Percentiles rank a stretch among this genome's conserved stretches.
Conservation (phyloP, 129 eudicot genomes). For the Lactuca sativa region DNA sequence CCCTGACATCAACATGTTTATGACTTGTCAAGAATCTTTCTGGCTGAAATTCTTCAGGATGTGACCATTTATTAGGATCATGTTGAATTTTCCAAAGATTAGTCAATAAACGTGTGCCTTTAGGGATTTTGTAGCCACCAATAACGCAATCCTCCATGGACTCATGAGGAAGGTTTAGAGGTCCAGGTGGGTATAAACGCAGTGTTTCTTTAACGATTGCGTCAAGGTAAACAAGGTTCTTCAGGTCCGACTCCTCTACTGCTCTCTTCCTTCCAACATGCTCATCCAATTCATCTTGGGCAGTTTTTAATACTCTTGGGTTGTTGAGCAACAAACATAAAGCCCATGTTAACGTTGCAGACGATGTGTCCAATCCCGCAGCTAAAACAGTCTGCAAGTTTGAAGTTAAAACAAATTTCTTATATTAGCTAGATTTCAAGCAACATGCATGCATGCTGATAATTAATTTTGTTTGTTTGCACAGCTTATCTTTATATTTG, state of each 20-base stretch:
- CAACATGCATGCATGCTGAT: neutral
- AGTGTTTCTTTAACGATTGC: slow-evolving; percentile 35
- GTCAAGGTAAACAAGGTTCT: slow-evolving; percentile 34
- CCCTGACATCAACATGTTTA: slow-evolving; percentile 26
- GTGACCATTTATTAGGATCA: slow-evolving; percentile 26
- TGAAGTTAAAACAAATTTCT: neutral
- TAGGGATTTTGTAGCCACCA: slow-evolving; percentile 35
- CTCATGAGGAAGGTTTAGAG: slow-evolving; percentile 22
- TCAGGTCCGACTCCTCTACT: slow-evolving; percentile 38
- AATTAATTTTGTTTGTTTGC: too few relatives aligned
- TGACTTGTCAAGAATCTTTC: slow-evolving; percentile 40
- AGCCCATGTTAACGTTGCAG: slow-evolving; percentile 29
- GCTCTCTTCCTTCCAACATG: slow-evolving; percentile 30
- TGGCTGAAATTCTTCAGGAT: slow-evolving; percentile 27
- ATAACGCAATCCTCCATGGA: slow-evolving; percentile 32
- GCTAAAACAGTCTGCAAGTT: slow-evolving; percentile 6
- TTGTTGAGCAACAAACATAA: neutral
- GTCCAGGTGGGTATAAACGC: slow-evolving; percentile 38
- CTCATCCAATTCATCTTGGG: slow-evolving; percentile 25
- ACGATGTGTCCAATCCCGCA: slow-evolving; percentile 21
- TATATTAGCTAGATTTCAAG: neutral
- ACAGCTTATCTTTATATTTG: too few relatives aligned
- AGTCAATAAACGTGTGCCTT: slow-evolving; percentile 35
- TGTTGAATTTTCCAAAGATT: slow-evolving; percentile 36
- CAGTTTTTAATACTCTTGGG: slow-evolving; percentile 9